A percentile compares a stretch with the other conserved stretches of the same genome.
Evolutionary conservation across 345 rosid genomes (phyloP).

Genomic region (Acer saccharum): DNA sequence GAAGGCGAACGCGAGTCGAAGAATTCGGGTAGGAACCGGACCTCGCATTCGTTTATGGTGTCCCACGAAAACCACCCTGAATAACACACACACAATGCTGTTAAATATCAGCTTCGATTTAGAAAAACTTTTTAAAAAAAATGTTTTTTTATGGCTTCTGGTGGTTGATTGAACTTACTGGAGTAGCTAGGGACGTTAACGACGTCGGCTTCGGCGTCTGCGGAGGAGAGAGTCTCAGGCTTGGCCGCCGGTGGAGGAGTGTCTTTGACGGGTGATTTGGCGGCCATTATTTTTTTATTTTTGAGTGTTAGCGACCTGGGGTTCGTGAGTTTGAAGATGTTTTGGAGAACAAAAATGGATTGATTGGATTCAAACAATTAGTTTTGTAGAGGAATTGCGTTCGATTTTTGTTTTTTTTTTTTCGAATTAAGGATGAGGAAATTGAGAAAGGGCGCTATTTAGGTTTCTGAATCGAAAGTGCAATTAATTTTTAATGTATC

Average conservation of each 20-base stretch:
- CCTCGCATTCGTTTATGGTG: conserved; percentile 68
- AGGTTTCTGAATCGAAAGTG: too few species aligned
- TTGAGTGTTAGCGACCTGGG: not conserved
- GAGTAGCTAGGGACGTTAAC: conserved; percentile 79
- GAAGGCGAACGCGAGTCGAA: conserved; percentile 70
- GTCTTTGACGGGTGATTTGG: conserved; percentile 37
- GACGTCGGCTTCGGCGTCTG: conserved; percentile 42
- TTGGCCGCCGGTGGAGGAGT: conserved; percentile 27
- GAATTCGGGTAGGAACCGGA: conserved; percentile 72
- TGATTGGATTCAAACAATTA: too few species aligned
- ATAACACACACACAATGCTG: not conserved
- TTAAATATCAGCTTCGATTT: not conserved
- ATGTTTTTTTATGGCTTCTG: not conserved
- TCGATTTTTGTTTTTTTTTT: too few species aligned
- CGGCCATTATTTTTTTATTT: conserved; percentile 30
- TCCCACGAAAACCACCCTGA: conserved; percentile 88
- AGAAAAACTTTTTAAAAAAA: not conserved
- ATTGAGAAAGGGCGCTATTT: not conserved
- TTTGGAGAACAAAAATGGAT: too few species aligned
- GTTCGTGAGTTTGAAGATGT: too few species aligned
- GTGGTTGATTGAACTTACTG: conserved; percentile 44
- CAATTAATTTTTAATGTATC: too few species aligned
- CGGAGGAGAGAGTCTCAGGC: conserved; percentile 29
- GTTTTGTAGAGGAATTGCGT: too few species aligned
- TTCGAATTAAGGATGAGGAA: not conserved